Evolutionary conservation across 306 rosid genomes (phyloP).

Genomic region (Dalbergia cultrata): DNA sequence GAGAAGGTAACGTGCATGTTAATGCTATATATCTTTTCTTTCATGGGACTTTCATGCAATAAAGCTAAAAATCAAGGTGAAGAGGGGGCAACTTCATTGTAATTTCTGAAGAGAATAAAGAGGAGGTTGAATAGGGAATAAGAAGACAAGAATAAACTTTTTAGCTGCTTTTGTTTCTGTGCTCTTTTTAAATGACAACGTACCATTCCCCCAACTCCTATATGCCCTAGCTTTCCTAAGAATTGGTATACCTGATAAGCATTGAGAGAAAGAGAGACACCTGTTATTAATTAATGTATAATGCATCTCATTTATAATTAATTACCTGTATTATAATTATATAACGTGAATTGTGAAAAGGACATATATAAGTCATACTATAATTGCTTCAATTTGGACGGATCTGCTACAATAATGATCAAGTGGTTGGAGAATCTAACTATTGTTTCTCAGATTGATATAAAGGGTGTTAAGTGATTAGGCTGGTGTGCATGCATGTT

Average conservation of each 20-base stretch:
- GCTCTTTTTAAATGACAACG: slow-evolving; percentile 51
- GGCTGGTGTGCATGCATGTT: slow-evolving; percentile 31
- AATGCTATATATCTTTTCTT: slow-evolving; percentile 57
- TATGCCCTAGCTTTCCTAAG: slow-evolving; percentile 3
- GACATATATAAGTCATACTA: not conserved
- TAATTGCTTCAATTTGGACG: not conserved
- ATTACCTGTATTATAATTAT: not conserved
- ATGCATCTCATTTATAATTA: not conserved
- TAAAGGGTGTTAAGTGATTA: slow-evolving; percentile 19
- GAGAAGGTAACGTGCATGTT: slow-evolving; percentile 79
- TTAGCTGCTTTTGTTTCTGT: slow-evolving; percentile 43
- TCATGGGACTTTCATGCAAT: slow-evolving; percentile 79
- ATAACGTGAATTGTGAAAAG: not conserved
- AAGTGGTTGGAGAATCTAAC: slow-evolving; percentile 41
- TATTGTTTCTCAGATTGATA: slow-evolving; percentile 32
- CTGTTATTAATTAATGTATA: not conserved
- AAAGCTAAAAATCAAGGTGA: slow-evolving; percentile 59
- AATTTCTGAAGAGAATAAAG: slow-evolving; percentile 69
- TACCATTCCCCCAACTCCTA: slow-evolving; percentile 34
- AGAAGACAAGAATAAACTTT: slow-evolving; percentile 94
- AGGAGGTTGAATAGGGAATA: slow-evolving; percentile 51
- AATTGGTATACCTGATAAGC: not conserved
- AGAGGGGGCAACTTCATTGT: slow-evolving; percentile 65
- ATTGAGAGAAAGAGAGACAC: not conserved
- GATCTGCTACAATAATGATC: not conserved